Conservation (phyloP, 352 stramenopile species). For the Phytophthora hybrid region DNA sequence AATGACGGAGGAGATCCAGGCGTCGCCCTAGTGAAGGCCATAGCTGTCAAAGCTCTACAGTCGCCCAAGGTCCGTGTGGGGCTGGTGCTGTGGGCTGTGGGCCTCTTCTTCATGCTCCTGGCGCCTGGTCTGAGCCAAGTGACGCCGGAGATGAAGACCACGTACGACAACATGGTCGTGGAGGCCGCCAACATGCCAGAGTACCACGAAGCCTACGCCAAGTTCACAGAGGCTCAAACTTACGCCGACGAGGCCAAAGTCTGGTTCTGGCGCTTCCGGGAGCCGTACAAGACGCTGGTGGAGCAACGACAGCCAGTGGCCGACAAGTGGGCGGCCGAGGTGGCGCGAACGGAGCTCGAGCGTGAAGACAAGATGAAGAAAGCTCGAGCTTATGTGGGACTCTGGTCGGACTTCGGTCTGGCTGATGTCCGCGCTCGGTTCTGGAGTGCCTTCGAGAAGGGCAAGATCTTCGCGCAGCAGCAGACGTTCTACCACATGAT, state of each 20-base stretch:
- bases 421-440: conserved; percentile 79
- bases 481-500: conserved; percentile 91
- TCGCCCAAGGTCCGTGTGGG: conserved; percentile 76
- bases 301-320: conserved; percentile 60
- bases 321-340: conserved; percentile 66
- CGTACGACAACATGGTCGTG: conserved; percentile 81
- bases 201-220: conserved; percentile 75
- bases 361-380: conserved; percentile 82
- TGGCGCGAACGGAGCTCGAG: conserved; percentile 62
- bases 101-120: conserved; percentile 87
- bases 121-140: conserved; percentile 63
- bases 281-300: conserved; percentile 74
- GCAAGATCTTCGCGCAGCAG: conserved; percentile 89
- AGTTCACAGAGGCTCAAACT: conserved; percentile 60
- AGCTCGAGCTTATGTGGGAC: conserved; percentile 77
- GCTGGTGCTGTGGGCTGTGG: conserved; percentile 72
- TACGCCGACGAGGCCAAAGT: conserved; percentile 80
- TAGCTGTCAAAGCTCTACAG: conserved; percentile 60
- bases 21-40: conserved; percentile 58
- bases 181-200: conserved; percentile 81
- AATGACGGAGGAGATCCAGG: conserved; percentile 48
- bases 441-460: conserved; percentile 84
- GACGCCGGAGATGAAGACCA: conserved; percentile 80
- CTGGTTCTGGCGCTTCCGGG: conserved; percentile 89
- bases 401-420: conserved; percentile 89